phyloP scores from a whole-genome alignment of 2,329 filamentous ascomycete genomes.

The Hortaea sp. region DNA sequence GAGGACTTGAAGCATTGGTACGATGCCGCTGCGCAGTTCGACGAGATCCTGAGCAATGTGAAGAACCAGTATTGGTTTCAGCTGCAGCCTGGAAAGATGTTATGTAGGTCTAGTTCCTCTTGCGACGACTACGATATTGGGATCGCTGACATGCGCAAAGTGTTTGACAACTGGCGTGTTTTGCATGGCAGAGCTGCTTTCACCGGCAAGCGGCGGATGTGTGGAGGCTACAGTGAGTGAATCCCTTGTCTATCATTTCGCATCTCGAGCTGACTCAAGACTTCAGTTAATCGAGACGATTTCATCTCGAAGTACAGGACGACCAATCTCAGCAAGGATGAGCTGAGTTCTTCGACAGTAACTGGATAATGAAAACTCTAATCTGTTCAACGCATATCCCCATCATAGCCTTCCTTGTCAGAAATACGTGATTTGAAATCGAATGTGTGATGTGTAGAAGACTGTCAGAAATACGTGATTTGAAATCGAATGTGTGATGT shows the following conservation, averaged over 20 bases:
- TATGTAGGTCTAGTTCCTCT: constrained; percentile 47
- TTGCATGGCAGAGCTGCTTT: constrained; percentile 80
- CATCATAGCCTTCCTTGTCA: too few species aligned
- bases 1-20: constrained; percentile 56
- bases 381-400: too few species aligned
- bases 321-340: constrained; percentile 46
- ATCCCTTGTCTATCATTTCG: too few species aligned
- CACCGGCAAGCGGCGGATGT: constrained; percentile 74
- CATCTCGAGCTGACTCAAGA: too few species aligned
- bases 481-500: too few species aligned
- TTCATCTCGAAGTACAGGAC: constrained; percentile 67
- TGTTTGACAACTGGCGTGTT: constrained; percentile 95
- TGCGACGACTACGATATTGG: background rate
- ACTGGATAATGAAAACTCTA: constrained; percentile 13
- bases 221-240: constrained; percentile 61
- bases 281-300: constrained; percentile 59
- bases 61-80: constrained; percentile 70
- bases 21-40: constrained; percentile 61
- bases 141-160: constrained; percentile 31
- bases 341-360: constrained; percentile 22
- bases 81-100: constrained; percentile 63
- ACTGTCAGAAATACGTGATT: too few species aligned
- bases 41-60: constrained; percentile 54
- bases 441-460: too few species aligned
- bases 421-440: too few species aligned